A percentile compares a stretch with the other conserved stretches of the same genome.
These are phyloP conservation scores for Clarkia xantiana DNA, from an alignment of 345 rosid genomes.

Conservation along the genomic window DNA sequence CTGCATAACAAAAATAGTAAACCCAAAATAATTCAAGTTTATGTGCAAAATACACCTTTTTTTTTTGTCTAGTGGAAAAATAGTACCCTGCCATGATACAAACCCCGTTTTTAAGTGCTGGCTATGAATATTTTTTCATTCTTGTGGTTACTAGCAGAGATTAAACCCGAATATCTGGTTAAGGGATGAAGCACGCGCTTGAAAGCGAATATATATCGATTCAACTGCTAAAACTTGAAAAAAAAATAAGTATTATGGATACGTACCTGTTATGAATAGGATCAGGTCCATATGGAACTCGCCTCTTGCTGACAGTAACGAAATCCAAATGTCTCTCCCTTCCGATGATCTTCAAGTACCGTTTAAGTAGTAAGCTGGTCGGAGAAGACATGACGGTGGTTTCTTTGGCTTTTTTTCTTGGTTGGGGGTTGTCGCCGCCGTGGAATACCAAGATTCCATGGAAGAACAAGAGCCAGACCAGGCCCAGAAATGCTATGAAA, in stretches of 20 bases:
- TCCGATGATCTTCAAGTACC: slow-evolving; percentile 16
- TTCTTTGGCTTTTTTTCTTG: neutral
- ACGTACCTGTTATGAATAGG: slow-evolving; percentile 96
- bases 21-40: neutral
- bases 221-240: too few species aligned
- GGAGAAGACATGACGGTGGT: slow-evolving; percentile 12
- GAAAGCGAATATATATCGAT: too few species aligned
- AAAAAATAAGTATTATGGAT: too few species aligned
- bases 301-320: slow-evolving; percentile 62
- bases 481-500: slow-evolving; percentile 30
- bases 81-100: too few species aligned
- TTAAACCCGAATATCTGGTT: too few species aligned
- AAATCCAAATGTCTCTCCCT: slow-evolving; percentile 21
- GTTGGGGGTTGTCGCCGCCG: slow-evolving; percentile 14
- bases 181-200: too few species aligned
- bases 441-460: slow-evolving; percentile 12
- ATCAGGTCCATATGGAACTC: slow-evolving; percentile 95
- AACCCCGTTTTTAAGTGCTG: too few species aligned
- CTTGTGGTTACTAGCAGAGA: too few species aligned
- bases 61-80: too few species aligned
- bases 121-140: too few species aligned
- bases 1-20: too few species aligned
- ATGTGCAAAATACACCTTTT: too few species aligned
- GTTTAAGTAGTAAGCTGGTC: slow-evolving; percentile 20
- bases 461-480: slow-evolving; percentile 48